phyloP scores from a whole-genome alignment of 371 early-diverging fungal species.

The Apophysomyces trapeziformis region DNA sequence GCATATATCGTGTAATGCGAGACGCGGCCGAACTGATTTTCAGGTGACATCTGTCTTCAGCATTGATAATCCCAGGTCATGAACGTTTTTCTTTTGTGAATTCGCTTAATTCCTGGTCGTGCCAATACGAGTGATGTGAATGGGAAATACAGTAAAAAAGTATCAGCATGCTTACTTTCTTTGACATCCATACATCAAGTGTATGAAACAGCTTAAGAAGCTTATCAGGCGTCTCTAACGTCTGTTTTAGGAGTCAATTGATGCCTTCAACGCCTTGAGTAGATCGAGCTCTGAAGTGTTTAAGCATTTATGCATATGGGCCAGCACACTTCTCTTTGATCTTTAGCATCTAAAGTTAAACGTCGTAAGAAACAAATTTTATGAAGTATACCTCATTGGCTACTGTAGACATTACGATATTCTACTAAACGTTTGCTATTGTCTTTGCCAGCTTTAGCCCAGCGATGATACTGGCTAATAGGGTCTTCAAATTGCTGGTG shows the following conservation, averaged over 20 bases:
- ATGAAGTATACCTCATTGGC: too few species aligned
- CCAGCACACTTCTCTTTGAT: constrained; percentile 16
- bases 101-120: background rate
- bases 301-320: constrained; percentile 4
- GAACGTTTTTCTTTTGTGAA: background rate
- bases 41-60: background rate
- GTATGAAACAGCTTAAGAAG: constrained; percentile 1
- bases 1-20: background rate
- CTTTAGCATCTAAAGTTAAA: too few species aligned
- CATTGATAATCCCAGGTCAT: background rate
- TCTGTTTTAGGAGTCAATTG: constrained; percentile 7
- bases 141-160: background rate
- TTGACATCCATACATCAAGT: constrained; percentile 2
- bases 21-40: background rate
- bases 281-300: constrained; percentile 12
- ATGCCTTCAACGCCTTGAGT: constrained; percentile 15
- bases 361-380: too few species aligned
- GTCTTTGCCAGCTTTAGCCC: too few species aligned
- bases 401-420: too few species aligned
- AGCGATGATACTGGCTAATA: background rate
- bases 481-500: background rate
- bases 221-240: background rate
- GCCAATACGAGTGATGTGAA: background rate
- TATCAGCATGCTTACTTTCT: background rate
- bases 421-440: too few species aligned